phyloP scores from a whole-genome alignment of 176 grass and related monocot genomes.

The Elaeis guineensis region DNA sequence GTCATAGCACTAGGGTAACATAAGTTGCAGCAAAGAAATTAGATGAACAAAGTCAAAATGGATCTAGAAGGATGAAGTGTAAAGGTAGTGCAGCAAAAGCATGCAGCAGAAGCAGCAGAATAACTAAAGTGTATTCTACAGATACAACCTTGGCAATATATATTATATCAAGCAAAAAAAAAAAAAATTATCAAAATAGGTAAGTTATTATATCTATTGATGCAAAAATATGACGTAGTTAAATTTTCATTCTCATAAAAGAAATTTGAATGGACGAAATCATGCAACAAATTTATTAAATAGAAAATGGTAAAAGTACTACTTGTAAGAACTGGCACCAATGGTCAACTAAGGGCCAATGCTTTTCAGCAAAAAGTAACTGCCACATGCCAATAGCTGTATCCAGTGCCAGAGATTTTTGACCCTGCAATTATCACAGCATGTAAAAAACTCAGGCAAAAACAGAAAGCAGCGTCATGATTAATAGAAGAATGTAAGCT shows the following conservation, averaged over 20 bases:
- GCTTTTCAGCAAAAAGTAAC: slow-evolving; percentile 83
- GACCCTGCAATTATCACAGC: slow-evolving; percentile 45
- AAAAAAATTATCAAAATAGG: no score
- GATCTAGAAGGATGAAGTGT: background rate
- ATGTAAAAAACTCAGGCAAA: no score
- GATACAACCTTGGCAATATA: no score
- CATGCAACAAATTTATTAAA: slow-evolving; percentile 9
- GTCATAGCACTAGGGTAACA: background rate
- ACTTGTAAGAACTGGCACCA: slow-evolving; percentile 98
- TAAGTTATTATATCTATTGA: no score
- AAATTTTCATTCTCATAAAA: no score
- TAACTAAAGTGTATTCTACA: no score
- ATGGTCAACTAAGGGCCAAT: slow-evolving; percentile 84
- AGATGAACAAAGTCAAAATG: background rate
- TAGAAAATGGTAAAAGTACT: slow-evolving; percentile 6
- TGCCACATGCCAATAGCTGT: slow-evolving; percentile 99
- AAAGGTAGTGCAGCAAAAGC: background rate
- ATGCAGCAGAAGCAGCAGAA: background rate
- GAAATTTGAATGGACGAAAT: background rate
- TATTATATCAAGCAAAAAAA: background rate
- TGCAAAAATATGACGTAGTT: no score
- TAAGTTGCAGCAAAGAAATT: background rate
- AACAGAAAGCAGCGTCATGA: no score
- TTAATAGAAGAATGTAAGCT: no score
- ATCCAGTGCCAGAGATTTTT: slow-evolving; percentile 92